Conservation (phyloP, 768 basidiomycete genomes). For the Epithele typhae region DNA sequence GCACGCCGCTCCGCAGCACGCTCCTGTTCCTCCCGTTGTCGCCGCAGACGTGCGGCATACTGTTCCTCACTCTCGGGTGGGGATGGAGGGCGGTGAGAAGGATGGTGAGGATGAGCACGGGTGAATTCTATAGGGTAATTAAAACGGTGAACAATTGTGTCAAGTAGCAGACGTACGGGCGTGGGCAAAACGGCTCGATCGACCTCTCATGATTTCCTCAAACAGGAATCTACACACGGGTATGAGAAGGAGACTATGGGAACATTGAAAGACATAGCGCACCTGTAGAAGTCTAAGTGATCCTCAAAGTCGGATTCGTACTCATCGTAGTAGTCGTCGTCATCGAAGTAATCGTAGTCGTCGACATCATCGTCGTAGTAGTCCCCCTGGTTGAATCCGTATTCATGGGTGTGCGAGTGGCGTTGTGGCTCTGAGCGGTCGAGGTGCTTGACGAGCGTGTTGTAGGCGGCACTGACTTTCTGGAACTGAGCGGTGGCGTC, state of each 20-base stretch:
- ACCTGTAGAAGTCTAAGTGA: constrained; percentile 45
- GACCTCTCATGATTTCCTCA: constrained; percentile 39
- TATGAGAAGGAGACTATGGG: neutral
- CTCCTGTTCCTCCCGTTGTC: constrained; percentile 48
- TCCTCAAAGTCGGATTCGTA: constrained; percentile 33
- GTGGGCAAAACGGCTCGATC: constrained; percentile 22
- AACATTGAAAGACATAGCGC: constrained; percentile 7
- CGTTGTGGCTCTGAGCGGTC: constrained; percentile 30
- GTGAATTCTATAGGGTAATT: neutral
- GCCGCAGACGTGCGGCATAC: constrained; percentile 47
- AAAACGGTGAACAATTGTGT: neutral
- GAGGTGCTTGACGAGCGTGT: constrained; percentile 51
- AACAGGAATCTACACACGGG: constrained; percentile 41
- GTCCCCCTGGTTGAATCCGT: constrained; percentile 31
- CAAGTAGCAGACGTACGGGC: constrained; percentile 5
- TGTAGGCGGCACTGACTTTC: constrained; percentile 64
- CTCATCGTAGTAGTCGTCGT: constrained; percentile 27
- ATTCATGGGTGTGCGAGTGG: constrained; percentile 23
- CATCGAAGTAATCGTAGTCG: constrained; percentile 27
- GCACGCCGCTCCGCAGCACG: constrained; percentile 50
- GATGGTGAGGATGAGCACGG: constrained; percentile 4
- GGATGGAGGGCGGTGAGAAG: constrained; percentile 12
- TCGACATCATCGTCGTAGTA: constrained; percentile 35
- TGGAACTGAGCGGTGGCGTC: constrained; percentile 70
- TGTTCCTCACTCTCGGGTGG: constrained; percentile 47